Conservation (phyloP, 805 yeast species). For the Saturnispora sekii region DNA sequence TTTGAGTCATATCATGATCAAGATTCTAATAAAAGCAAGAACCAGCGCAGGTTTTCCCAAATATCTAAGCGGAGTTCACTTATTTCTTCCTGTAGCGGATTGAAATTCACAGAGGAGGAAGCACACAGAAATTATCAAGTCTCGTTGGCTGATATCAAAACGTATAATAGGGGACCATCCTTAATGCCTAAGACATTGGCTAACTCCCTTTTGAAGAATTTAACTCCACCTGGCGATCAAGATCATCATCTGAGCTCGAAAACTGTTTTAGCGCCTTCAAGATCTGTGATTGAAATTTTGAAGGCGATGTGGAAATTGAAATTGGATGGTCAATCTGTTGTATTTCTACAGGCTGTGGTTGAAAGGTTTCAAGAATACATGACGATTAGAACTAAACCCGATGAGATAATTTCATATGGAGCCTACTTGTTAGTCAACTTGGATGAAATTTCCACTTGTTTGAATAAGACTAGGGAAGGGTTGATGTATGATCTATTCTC, state of each 20-base stretch:
- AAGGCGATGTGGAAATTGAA: conserved; percentile 98
- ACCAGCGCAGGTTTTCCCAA: conserved; percentile 3
- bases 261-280: conserved; percentile 90
- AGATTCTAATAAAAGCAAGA: conserved; percentile 1
- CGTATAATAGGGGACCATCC: conserved; percentile 57
- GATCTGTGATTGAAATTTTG: conserved; percentile 79
- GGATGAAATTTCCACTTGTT: conserved; percentile 8
- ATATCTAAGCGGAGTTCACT: conserved; percentile 4
- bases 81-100: background rate
- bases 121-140: conserved; percentile 3
- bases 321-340: conserved; percentile 81
- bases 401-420: conserved; percentile 6
- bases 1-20: conserved; percentile 2
- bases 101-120: conserved; percentile 1
- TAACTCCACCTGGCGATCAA: conserved; percentile 77
- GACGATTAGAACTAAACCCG: conserved; percentile 3
- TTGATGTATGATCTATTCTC: conserved; percentile 10
- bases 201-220: conserved; percentile 70
- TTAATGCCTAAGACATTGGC: conserved; percentile 70
- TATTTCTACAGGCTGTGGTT: conserved; percentile 77
- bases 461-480: conserved; percentile 5
- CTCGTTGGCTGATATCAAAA: conserved; percentile 53
- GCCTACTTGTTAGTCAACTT: conserved; percentile 12
- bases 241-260: conserved; percentile 70
- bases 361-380: conserved; percentile 63